These are phyloP conservation scores for Sclerotinia spermophila DNA, from an alignment of 2,329 filamentous ascomycete species.

Conservation along the genomic window DNA sequence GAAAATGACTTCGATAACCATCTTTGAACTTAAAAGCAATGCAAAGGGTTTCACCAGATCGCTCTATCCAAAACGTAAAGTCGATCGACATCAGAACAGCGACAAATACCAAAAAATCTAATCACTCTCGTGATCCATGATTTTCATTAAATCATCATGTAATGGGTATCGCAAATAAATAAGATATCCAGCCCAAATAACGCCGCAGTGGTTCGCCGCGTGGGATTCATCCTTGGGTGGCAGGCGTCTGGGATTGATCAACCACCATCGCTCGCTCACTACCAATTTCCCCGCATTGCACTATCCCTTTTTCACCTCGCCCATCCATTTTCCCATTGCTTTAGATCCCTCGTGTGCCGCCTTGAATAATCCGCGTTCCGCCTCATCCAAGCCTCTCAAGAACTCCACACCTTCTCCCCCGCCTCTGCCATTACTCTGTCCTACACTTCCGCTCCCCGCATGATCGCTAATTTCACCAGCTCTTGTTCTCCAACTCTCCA, in stretches of 20 bases:
- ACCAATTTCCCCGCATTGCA: neutral
- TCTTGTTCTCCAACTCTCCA: constrained; percentile 75
- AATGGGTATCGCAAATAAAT: neutral
- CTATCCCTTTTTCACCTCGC: constrained; percentile 36
- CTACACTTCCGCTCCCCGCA: constrained; percentile 77
- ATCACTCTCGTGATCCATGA: neutral
- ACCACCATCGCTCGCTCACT: neutral
- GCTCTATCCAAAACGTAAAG: neutral
- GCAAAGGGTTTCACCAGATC: neutral
- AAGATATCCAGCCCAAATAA: neutral
- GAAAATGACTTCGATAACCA: too few species aligned
- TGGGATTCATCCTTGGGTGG: neutral
- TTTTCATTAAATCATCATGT: neutral
- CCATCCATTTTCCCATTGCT: constrained; percentile 66
- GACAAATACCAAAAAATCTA: neutral
- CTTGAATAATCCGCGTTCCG: constrained; percentile 73
- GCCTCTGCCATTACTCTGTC: constrained; percentile 65
- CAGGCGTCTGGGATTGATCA: neutral
- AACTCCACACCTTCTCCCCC: constrained; percentile 77
- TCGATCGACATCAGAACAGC: neutral
- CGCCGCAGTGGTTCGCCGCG: neutral
- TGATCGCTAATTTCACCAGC: constrained; percentile 83
- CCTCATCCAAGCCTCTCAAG: constrained; percentile 82
- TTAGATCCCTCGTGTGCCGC: constrained; percentile 72
- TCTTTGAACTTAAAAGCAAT: neutral